Evolutionary conservation across 306 rosid species (phyloP).

Genomic region (Castanopsis chinensis): DNA sequence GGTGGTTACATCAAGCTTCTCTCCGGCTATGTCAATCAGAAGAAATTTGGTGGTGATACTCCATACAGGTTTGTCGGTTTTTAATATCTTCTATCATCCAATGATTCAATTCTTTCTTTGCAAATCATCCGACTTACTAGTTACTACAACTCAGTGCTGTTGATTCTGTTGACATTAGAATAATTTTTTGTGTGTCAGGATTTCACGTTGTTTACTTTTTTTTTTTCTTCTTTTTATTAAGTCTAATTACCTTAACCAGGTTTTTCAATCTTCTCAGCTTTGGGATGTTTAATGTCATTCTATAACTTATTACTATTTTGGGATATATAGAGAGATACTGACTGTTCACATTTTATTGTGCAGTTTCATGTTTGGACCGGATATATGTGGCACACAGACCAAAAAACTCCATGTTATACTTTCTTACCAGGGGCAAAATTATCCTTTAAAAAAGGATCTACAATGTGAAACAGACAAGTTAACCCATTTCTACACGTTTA

Average conservation of each 20-base stretch:
- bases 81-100: not conserved
- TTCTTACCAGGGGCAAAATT: conserved; percentile 96
- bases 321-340: not conserved
- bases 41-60: conserved; percentile 90
- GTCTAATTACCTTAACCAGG: not conserved
- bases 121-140: not conserved
- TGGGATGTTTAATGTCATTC: not conserved
- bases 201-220: not conserved
- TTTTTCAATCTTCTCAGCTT: not conserved
- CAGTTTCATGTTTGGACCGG: conserved; percentile 97
- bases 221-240: not conserved
- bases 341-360: conserved; percentile 28
- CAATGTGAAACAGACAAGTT: conserved; percentile 96
- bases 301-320: not conserved
- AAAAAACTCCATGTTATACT: conserved; percentile 90
- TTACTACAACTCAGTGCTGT: not conserved
- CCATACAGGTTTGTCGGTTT: conserved; percentile 70
- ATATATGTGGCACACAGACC: conserved; percentile 85
- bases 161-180: not conserved
- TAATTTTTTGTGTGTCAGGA: not conserved
- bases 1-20: conserved; percentile 94
- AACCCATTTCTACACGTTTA: conserved; percentile 94
- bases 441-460: conserved; percentile 86
- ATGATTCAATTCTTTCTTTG: not conserved
- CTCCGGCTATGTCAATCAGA: conserved; percentile 95